These are phyloP conservation scores for Colletotrichum aenigma DNA, from an alignment of 2,329 filamentous ascomycete genomes.

Conservation along the genomic window DNA sequence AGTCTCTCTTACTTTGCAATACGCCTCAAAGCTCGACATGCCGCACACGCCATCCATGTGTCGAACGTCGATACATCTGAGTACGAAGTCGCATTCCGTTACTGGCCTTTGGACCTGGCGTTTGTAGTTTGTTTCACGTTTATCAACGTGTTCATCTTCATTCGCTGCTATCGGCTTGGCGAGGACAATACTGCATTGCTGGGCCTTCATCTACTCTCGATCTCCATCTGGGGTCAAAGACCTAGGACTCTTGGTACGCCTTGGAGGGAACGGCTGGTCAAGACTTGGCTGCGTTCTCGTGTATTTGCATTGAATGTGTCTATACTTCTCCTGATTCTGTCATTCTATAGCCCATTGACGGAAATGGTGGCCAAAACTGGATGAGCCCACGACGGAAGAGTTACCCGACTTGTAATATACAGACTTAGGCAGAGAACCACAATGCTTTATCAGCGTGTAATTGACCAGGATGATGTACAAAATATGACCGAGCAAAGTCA, in stretches of 20 bases:
- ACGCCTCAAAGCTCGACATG: neutral
- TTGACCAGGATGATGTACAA: neutral
- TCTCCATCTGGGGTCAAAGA: neutral
- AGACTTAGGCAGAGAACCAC: neutral
- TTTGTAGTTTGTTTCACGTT: neutral
- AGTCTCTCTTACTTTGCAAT: neutral
- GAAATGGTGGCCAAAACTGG: neutral
- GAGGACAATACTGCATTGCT: neutral
- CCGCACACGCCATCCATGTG: neutral
- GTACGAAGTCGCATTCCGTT: neutral
- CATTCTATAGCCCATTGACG: neutral
- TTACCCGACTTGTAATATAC: neutral
- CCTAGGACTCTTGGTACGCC: neutral
- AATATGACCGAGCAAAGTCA: neutral
- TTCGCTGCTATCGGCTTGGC: neutral
- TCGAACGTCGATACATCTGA: neutral
- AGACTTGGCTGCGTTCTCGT: neutral
- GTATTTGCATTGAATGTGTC: neutral
- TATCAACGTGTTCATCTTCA: neutral
- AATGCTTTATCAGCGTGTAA: neutral
- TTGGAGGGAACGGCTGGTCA: neutral
- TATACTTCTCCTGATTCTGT: neutral
- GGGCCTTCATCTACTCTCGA: neutral
- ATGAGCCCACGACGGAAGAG: neutral
- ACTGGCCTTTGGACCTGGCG: neutral